Evolutionary conservation across 345 rosid species (phyloP).

Genomic region (Hypericum perforatum): DNA sequence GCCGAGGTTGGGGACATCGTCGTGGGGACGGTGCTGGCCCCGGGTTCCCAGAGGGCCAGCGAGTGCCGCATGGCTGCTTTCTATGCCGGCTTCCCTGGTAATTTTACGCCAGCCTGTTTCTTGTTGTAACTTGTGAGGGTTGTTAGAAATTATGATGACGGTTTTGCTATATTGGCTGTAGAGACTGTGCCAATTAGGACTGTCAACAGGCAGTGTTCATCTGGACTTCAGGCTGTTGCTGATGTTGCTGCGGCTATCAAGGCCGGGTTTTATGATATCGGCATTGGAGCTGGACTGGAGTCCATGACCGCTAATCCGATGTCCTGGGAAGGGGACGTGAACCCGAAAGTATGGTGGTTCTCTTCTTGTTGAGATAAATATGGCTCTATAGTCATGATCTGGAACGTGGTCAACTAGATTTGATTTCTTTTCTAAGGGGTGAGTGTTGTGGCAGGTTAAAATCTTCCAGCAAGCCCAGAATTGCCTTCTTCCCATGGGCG

Average conservation of each 20-base stretch:
- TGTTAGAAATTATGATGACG: not conserved
- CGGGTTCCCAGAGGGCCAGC: slow-evolving; percentile 70
- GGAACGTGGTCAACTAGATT: slow-evolving; percentile 53
- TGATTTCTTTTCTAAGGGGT: slow-evolving; percentile 39
- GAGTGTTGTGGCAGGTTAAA: slow-evolving; percentile 31
- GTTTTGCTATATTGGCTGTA: slow-evolving; percentile 15
- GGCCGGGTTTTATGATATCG: slow-evolving; percentile 87
- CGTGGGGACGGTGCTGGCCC: slow-evolving; percentile 86
- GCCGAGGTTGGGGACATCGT: slow-evolving; percentile 86
- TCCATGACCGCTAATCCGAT: slow-evolving; percentile 50
- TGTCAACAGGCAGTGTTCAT: slow-evolving; percentile 92
- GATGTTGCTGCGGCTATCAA: slow-evolving; percentile 84
- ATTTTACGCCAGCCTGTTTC: slow-evolving; percentile 43
- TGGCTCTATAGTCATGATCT: slow-evolving; percentile 10
- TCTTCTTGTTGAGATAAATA: slow-evolving; percentile 11
- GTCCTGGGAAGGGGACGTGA: slow-evolving; percentile 18
- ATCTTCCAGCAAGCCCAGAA: slow-evolving; percentile 64
- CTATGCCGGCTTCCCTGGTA: slow-evolving; percentile 93
- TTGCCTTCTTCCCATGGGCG: slow-evolving; percentile 96
- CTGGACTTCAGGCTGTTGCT: slow-evolving; percentile 87
- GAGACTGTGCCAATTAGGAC: slow-evolving; percentile 78
- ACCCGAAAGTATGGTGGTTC: slow-evolving; percentile 53
- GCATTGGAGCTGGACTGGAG: slow-evolving; percentile 90
- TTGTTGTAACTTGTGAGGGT: slow-evolving; percentile 37
- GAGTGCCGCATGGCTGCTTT: slow-evolving; percentile 91